Evolutionary conservation across 192 early-diverging fungal species (phyloP).

Genomic region (Backusella parvicylindrica): DNA sequence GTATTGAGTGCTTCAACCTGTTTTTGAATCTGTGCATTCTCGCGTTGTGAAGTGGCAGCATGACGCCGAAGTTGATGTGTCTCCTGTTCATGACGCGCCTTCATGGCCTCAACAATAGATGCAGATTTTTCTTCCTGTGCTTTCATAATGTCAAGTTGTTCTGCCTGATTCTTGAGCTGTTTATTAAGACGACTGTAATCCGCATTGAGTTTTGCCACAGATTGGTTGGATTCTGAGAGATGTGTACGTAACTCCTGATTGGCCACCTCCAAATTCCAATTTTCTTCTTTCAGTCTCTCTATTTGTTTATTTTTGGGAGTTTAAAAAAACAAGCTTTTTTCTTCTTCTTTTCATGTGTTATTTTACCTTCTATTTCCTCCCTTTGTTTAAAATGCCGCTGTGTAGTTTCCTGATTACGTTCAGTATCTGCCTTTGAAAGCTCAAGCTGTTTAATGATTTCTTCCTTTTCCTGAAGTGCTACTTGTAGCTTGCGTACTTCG

Average conservation of each 20-base stretch:
- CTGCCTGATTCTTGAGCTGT: constrained; percentile 45
- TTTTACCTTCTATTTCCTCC: constrained; percentile 50
- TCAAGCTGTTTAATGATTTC: constrained; percentile 39
- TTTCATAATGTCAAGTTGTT: constrained; percentile 59
- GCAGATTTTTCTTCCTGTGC: constrained; percentile 49
- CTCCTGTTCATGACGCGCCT: constrained; percentile 62
- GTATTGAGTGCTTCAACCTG: constrained; percentile 57
- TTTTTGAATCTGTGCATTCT: constrained; percentile 50
- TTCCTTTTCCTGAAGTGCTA: constrained; percentile 40
- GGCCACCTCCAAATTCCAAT: constrained; percentile 50
- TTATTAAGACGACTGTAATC: constrained; percentile 55
- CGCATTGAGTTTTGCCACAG: constrained; percentile 35
- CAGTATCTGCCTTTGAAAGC: constrained; percentile 41
- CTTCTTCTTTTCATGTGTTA: neutral
- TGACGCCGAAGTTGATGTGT: constrained; percentile 50
- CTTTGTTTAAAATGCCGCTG: constrained; percentile 20
- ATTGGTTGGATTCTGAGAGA: constrained; percentile 37
- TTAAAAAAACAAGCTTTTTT: constrained; percentile 3
- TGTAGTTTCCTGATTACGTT: constrained; percentile 42
- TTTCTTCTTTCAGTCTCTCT: constrained; percentile 53
- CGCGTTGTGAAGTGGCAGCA: constrained; percentile 50
- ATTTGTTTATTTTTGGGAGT: neutral
- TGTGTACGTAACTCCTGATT: constrained; percentile 44
- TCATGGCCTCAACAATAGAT: constrained; percentile 39
- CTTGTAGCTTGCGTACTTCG: constrained; percentile 41